Evolutionary conservation across 106 monocot species (phyloP), one percentile per base, ranked within the genome.

Genomic region (Acorus calamus): DNA sequence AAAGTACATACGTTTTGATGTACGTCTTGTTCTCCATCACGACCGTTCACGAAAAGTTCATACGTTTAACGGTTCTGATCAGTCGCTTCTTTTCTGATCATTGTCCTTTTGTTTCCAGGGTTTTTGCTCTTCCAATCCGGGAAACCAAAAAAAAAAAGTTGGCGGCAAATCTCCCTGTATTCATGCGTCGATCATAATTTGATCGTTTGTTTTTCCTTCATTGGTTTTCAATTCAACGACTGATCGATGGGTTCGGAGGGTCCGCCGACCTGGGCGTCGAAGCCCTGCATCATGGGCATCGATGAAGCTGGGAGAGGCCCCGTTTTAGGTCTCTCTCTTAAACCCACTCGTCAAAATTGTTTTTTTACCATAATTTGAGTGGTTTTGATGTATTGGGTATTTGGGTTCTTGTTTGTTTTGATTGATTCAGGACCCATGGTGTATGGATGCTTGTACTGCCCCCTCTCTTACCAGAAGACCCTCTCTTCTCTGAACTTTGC

Each of bases 271-370:
- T 94, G 94, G 94, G 86, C 89, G 3, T 87, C 80, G 6, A 75
- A 91, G 69, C 82, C 90, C 3, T 96, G 94, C 67, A 69, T 96
- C 50, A 90, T 96, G 94, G 94, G 94, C 64, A 96, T 96, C 73
- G 94, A 96, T 60, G 94, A 96, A 72, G 91, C 96, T 2, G 96
- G 96, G 44, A 75, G 96, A 69, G 96, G 96, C 46, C 96, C 96
- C 3, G 96, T 96, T 78, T 67, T 96, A 54, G 96, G 91, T 96
- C 6, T 58, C 49, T 50, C 11, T 49, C 55, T 57, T 47, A 4
- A 3, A 60, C 69, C 6, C 7, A 6, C 2, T 52, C 8, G 0
- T 49, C 10, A 4, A 6, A 49, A 9, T 11, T 54, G 7, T 8
- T 45, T 41, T 62, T 2, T 10, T 47, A 53, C 48, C 49, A 8